These are phyloP conservation scores for Cladorrhinum samala DNA, from an alignment of 495 filamentous ascomycete genomes.

Conservation along the genomic window DNA sequence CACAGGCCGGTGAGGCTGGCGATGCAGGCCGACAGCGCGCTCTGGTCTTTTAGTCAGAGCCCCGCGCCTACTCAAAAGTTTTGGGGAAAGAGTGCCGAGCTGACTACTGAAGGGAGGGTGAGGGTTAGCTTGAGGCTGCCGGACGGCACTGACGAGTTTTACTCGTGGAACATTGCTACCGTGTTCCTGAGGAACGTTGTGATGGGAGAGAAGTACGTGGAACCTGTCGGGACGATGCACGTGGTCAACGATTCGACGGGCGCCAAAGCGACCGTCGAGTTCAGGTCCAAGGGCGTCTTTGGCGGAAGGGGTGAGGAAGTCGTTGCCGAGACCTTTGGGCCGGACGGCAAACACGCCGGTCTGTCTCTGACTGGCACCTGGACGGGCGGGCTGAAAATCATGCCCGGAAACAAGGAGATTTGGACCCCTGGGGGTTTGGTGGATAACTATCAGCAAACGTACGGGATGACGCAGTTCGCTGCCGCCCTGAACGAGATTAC, in stretches of 20 bases:
- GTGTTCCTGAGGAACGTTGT: slow-evolving; percentile 93
- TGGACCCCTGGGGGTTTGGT: slow-evolving; percentile 77
- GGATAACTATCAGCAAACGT: slow-evolving; percentile 65
- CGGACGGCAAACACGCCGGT: slow-evolving; percentile 53
- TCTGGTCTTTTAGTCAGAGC: slow-evolving; percentile 81
- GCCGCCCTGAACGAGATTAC: slow-evolving; percentile 87
- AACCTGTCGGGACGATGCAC: slow-evolving; percentile 83
- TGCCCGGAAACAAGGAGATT: slow-evolving; percentile 58
- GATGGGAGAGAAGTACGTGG: slow-evolving; percentile 95
- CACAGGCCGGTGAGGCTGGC: slow-evolving; percentile 90
- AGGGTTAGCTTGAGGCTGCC: slow-evolving; percentile 56
- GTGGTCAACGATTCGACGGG: slow-evolving; percentile 76
- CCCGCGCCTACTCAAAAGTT: slow-evolving; percentile 92
- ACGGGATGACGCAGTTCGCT: slow-evolving; percentile 83
- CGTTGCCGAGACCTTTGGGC: slow-evolving; percentile 60
- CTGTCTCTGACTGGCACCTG: slow-evolving; percentile 72
- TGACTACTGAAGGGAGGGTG: slow-evolving; percentile 83
- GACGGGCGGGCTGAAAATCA: slow-evolving; percentile 63
- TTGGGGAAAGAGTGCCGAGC: slow-evolving; percentile 94
- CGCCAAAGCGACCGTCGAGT: slow-evolving; percentile 71
- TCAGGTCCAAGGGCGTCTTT: slow-evolving; percentile 94
- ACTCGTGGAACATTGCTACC: slow-evolving; percentile 77
- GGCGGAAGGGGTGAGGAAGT: slow-evolving; percentile 91
- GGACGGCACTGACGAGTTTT: slow-evolving; percentile 68
- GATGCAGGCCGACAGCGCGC: slow-evolving; percentile 78